Percentiles rank a stretch among this genome's conserved stretches.
phyloP scores from a whole-genome alignment of 129 eudicot species.

The Oenanthe sinensis region DNA sequence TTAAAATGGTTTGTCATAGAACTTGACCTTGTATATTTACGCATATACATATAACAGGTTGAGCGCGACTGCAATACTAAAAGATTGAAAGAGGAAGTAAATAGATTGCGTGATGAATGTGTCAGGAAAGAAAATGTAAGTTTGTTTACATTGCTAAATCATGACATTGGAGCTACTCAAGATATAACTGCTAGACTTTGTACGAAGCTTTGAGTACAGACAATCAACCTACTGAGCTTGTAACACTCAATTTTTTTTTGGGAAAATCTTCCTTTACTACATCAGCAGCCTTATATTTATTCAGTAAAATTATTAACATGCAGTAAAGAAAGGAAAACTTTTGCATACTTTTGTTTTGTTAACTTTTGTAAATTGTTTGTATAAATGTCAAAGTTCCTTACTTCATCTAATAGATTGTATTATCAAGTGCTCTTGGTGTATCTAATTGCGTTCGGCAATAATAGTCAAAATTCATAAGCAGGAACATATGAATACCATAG shows the following conservation, averaged over 20 bases:
- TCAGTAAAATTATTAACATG: background rate
- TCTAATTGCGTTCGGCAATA: background rate
- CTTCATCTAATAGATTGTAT: background rate
- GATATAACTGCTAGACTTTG: background rate
- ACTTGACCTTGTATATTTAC: background rate
- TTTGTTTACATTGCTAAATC: background rate
- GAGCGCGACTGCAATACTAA: conserved; percentile 29
- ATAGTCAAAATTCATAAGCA: conserved; percentile 18
- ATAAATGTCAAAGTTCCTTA: background rate
- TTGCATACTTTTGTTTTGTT: background rate
- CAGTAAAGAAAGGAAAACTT: background rate
- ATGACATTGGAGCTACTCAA: background rate
- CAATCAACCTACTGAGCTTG: background rate
- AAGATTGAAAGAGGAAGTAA: conserved; percentile 47
- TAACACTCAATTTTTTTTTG: background rate
- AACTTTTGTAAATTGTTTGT: background rate
- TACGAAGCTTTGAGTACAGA: background rate
- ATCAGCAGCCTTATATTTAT: no score
- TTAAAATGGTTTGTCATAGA: background rate
- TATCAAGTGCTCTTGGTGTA: background rate
- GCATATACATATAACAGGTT: conserved; percentile 28
- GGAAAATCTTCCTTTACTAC: no score
- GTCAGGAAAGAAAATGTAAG: conserved; percentile 43
- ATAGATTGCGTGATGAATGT: conserved; percentile 33
- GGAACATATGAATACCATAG: conserved; percentile 41